Evolutionary conservation across 768 basidiomycete genomes (phyloP).

Genomic region (Collybiopsis luxurians): DNA sequence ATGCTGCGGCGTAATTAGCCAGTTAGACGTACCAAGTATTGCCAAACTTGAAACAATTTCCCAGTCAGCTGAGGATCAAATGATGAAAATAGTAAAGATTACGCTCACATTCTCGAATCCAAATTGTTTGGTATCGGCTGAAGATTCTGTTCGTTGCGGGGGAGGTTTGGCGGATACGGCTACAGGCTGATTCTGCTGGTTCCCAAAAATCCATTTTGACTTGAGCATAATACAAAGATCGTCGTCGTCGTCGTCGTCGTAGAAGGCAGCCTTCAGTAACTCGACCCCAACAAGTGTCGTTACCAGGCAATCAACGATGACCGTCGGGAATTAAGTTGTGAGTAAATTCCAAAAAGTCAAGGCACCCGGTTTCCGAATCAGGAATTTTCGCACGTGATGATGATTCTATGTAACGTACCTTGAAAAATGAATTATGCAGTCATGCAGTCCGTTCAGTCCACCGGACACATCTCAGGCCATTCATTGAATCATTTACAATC

Average conservation of each 20-base stretch:
- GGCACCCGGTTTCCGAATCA: neutral
- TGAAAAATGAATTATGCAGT: no score
- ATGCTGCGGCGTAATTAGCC: no score
- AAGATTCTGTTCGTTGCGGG: constrained; percentile 35
- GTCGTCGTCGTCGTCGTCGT: neutral
- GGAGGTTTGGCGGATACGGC: constrained; percentile 24
- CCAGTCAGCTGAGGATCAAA: constrained; percentile 10
- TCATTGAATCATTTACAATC: no score
- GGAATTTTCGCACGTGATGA: neutral
- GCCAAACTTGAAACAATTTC: constrained; percentile 67
- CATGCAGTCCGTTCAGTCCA: no score
- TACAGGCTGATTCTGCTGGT: constrained; percentile 15
- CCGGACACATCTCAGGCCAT: no score
- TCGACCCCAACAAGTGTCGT: no score
- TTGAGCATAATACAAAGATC: constrained; percentile 27
- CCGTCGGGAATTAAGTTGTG: neutral
- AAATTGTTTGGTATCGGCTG: constrained; percentile 83
- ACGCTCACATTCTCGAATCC: constrained; percentile 91
- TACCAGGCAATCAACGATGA: no score
- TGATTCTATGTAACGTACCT: neutral
- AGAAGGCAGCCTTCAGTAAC: no score
- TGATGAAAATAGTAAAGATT: neutral
- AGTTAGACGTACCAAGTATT: constrained; percentile 94
- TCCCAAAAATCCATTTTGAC: constrained; percentile 38
- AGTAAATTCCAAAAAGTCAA: constrained; percentile 1